A percentile compares a stretch with the other conserved stretches of the same genome.
Conservation (phyloP, 129 eudicot genomes). For the Lonicera japonica region DNA sequence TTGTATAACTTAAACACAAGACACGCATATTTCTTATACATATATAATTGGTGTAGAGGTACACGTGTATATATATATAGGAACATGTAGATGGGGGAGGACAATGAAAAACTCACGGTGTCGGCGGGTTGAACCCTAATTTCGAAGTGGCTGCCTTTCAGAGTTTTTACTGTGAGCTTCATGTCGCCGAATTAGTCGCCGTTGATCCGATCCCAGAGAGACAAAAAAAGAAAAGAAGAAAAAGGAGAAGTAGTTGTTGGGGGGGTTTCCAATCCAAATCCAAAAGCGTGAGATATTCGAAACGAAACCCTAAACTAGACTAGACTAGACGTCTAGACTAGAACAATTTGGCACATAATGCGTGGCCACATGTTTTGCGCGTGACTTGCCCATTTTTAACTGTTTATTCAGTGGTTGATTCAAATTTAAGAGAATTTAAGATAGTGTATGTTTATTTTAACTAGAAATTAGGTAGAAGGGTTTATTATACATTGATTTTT, state of each 20-base stretch:
- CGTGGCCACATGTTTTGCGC: conserved; percentile 9
- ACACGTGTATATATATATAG: background rate
- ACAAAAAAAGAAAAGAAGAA: conserved; percentile 4
- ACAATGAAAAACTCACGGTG: conserved; percentile 54
- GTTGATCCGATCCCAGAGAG: background rate
- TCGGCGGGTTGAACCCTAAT: conserved; percentile 84
- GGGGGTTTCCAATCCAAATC: conserved; percentile 12
- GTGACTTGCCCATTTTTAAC: background rate
- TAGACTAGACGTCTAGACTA: too few species aligned
- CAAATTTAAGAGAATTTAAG: too few species aligned
- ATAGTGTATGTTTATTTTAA: too few species aligned
- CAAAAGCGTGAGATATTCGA: conserved; percentile 11
- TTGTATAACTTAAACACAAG: too few species aligned
- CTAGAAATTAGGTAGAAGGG: too few species aligned
- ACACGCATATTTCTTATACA: background rate
- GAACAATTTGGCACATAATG: conserved; percentile 2
- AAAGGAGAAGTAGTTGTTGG: conserved; percentile 18
- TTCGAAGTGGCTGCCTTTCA: conserved; percentile 94
- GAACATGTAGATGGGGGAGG: background rate
- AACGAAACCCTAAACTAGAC: conserved; percentile 3
- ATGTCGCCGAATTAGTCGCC: conserved; percentile 32
- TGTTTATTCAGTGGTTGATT: too few species aligned
- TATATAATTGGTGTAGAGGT: background rate
- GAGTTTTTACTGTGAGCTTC: conserved; percentile 98
- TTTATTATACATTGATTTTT: too few species aligned